phyloP scores from a whole-genome alignment of 2,329 filamentous ascomycete species.

The Raffaelea ambrosiae region DNA sequence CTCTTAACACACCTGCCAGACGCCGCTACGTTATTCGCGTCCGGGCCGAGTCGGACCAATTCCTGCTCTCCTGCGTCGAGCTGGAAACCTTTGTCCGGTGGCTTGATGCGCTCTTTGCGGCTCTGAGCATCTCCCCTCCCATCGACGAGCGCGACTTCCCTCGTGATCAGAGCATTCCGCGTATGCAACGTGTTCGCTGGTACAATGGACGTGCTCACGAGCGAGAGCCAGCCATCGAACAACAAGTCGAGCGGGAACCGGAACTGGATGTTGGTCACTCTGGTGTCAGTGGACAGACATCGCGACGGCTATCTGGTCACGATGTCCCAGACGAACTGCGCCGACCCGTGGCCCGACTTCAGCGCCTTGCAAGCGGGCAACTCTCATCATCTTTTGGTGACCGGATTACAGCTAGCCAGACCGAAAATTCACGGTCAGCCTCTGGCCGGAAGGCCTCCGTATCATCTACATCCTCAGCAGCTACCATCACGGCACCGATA shows the following conservation, averaged over 20 bases:
- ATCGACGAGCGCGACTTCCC: slow-evolving; percentile 63
- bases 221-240: slow-evolving; percentile 13
- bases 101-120: slow-evolving; percentile 62
- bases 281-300: too few relatives aligned
- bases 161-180: slow-evolving; percentile 52
- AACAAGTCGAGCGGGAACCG: slow-evolving; percentile 3
- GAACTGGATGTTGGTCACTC: not conserved
- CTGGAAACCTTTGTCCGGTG: slow-evolving; percentile 59
- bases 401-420: not conserved
- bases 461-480: not conserved
- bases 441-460: not conserved
- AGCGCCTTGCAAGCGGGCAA: too few relatives aligned
- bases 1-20: slow-evolving; percentile 23
- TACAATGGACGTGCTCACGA: slow-evolving; percentile 29
- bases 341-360: too few relatives aligned
- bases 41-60: slow-evolving; percentile 64
- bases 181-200: slow-evolving; percentile 45
- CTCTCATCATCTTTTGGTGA: not conserved
- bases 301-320: too few relatives aligned
- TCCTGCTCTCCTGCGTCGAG: slow-evolving; percentile 58
- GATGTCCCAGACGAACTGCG: too few relatives aligned
- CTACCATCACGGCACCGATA: not conserved
- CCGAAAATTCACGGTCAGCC: not conserved
- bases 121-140: slow-evolving; percentile 61
- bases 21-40: slow-evolving; percentile 62